Evolutionary conservation across 352 stramenopile genomes (phyloP).

Genomic region (Globisporangium acanthophoron): DNA sequence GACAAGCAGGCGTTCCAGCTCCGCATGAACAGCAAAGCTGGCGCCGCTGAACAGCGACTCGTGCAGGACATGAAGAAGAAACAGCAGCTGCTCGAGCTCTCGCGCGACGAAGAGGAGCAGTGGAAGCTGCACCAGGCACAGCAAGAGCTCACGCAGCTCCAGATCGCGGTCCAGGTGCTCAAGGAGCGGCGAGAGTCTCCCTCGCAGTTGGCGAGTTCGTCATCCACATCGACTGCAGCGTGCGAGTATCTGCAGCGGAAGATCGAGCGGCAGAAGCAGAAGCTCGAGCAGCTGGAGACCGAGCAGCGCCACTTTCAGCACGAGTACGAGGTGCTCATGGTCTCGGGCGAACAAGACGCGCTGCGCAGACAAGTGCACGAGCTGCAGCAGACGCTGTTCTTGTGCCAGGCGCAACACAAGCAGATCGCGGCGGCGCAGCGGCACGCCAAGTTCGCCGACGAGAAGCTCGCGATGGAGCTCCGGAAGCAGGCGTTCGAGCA

Average conservation of each 20-base stretch:
- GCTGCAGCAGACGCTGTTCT: constrained; percentile 62
- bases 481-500: constrained; percentile 38
- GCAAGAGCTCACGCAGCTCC: constrained; percentile 50
- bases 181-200: constrained; percentile 8
- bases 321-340: constrained; percentile 37
- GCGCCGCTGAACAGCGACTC: constrained; percentile 9
- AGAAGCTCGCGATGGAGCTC: constrained; percentile 28
- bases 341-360: constrained; percentile 36
- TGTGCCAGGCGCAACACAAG: constrained; percentile 49
- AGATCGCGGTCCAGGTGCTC: constrained; percentile 46
- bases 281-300: constrained; percentile 31
- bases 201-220: not conserved
- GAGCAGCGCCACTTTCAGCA: constrained; percentile 20
- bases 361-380: constrained; percentile 53
- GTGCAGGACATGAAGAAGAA: constrained; percentile 34
- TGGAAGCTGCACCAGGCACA: constrained; percentile 46
- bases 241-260: constrained; percentile 48
- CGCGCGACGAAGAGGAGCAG: constrained; percentile 50
- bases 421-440: constrained; percentile 39
- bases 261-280: constrained; percentile 34
- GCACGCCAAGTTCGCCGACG: constrained; percentile 22
- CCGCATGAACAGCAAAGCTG: constrained; percentile 31
- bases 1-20: constrained; percentile 42
- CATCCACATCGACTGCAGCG: constrained; percentile 15
- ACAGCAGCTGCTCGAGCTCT: constrained; percentile 33